Evolutionary conservation across 2,329 filamentous ascomycete species (phyloP).

Genomic region (Colletotrichum noveboracense): DNA sequence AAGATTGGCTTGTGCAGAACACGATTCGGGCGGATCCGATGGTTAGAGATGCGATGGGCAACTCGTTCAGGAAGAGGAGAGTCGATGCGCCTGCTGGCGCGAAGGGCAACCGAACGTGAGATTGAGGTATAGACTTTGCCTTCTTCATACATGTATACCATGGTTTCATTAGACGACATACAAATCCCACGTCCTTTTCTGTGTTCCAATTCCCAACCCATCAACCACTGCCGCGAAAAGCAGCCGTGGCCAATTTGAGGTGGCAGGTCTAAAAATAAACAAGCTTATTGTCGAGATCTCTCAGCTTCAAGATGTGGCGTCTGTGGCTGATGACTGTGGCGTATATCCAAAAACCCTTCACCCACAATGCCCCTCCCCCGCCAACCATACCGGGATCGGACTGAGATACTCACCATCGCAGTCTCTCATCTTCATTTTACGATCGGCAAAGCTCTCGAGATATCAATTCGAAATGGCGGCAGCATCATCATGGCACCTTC

Average conservation of each 20-base stretch:
- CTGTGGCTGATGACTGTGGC: neutral
- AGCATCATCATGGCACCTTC: constrained; percentile 11
- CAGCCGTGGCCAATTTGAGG: neutral
- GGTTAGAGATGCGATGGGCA: constrained; percentile 79
- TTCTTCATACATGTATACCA: neutral
- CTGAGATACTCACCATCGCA: neutral
- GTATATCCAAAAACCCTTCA: neutral
- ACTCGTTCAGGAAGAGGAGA: constrained; percentile 67
- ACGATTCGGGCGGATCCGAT: constrained; percentile 80
- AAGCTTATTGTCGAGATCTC: neutral
- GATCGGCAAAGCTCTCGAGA: too few relatives aligned
- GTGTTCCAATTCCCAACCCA: neutral
- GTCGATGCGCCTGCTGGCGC: constrained; percentile 68
- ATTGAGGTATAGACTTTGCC: neutral
- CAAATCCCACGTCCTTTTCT: neutral
- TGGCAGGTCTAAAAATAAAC: neutral
- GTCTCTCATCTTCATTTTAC: too few relatives aligned
- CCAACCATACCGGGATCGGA: neutral
- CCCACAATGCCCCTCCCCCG: neutral
- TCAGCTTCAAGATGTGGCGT: neutral
- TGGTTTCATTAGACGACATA: neutral
- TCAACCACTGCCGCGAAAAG: neutral
- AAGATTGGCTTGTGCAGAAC: constrained; percentile 88
- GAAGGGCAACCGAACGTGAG: constrained; percentile 46
- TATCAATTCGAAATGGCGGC: constrained; percentile 4